Evolutionary conservation across 768 basidiomycete species (phyloP).

Genomic region (Kwoniella pini): DNA sequence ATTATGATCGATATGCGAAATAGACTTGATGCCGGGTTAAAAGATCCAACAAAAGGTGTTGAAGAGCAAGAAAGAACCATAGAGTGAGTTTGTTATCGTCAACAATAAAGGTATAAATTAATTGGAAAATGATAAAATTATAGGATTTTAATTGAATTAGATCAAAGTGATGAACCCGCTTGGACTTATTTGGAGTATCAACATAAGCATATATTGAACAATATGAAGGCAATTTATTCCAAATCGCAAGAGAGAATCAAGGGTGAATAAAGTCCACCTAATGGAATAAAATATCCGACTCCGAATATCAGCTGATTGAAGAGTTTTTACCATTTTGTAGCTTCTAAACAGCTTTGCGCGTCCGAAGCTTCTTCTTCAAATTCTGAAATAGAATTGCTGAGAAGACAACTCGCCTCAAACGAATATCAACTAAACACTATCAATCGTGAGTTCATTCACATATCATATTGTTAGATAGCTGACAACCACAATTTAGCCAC

Average conservation of each 20-base stretch:
- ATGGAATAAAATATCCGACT: not conserved
- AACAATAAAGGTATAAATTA: not conserved
- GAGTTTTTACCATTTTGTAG: conserved; percentile 53
- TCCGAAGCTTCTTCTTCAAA: conserved; percentile 40
- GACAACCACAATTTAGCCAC: conserved; percentile 20
- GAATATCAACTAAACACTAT: conserved; percentile 22
- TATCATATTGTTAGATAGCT: not conserved
- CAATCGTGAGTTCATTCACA: conserved; percentile 16
- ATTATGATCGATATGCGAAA: conserved; percentile 89
- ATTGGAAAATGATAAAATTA: not conserved
- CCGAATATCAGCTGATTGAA: conserved; percentile 20
- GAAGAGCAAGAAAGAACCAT: conserved; percentile 98
- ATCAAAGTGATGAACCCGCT: conserved; percentile 80
- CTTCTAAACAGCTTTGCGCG: conserved; percentile 57
- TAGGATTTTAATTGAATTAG: conserved; percentile 86
- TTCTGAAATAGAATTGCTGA: conserved; percentile 59
- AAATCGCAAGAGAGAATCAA: conserved; percentile 61
- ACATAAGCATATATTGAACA: conserved; percentile 78
- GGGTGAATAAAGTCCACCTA: conserved; percentile 58
- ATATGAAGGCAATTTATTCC: conserved; percentile 68
- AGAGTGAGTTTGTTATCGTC: no score
- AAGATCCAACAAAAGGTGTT: conserved; percentile 73
- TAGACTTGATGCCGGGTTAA: conserved; percentile 72
- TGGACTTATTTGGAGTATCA: conserved; percentile 97
- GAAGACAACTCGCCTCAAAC: conserved; percentile 26